A percentile compares a stretch with the other conserved stretches of the same genome.
phyloP scores from a whole-genome alignment of 2,329 filamentous ascomycete genomes.

The Botrytis sinoallii region DNA sequence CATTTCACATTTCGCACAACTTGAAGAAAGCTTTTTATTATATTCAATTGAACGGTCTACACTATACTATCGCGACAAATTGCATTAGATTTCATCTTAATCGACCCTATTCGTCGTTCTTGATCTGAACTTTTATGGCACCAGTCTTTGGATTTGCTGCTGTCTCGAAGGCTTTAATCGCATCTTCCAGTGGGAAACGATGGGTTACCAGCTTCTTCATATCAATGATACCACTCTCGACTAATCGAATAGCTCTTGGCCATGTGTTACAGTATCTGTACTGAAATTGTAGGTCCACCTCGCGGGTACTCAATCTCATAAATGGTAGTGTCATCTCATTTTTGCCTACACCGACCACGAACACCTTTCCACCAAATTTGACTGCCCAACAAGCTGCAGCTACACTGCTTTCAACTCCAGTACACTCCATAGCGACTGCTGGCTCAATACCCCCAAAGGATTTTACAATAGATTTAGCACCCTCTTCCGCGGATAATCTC shows the following conservation, averaged over 20 bases:
- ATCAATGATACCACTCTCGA: slow-evolving; percentile 81
- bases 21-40: background rate
- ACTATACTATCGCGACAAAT: slow-evolving; percentile 20
- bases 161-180: slow-evolving; percentile 83
- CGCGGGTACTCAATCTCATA: slow-evolving; percentile 85
- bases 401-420: slow-evolving; percentile 88
- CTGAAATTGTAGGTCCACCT: slow-evolving; percentile 94
- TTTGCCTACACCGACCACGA: slow-evolving; percentile 92
- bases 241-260: slow-evolving; percentile 85
- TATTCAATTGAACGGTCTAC: slow-evolving; percentile 17
- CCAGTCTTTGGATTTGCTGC: slow-evolving; percentile 85
- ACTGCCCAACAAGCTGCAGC: slow-evolving; percentile 81
- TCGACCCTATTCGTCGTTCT: slow-evolving; percentile 48
- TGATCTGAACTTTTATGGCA: slow-evolving; percentile 97
- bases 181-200: slow-evolving; percentile 80
- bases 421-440: slow-evolving; percentile 83
- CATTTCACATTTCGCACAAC: background rate
- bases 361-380: slow-evolving; percentile 96
- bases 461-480: slow-evolving; percentile 64
- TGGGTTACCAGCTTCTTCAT: slow-evolving; percentile 83
- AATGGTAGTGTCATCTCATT: slow-evolving; percentile 95
- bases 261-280: slow-evolving; percentile 96
- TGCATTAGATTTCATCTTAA: slow-evolving; percentile 1
- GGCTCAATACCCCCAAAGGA: slow-evolving; percentile 78
- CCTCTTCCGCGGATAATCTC: slow-evolving; percentile 64